These are phyloP conservation scores for Colletotrichum salicis DNA, from an alignment of 2,329 filamentous ascomycete genomes.

Conservation along the genomic window DNA sequence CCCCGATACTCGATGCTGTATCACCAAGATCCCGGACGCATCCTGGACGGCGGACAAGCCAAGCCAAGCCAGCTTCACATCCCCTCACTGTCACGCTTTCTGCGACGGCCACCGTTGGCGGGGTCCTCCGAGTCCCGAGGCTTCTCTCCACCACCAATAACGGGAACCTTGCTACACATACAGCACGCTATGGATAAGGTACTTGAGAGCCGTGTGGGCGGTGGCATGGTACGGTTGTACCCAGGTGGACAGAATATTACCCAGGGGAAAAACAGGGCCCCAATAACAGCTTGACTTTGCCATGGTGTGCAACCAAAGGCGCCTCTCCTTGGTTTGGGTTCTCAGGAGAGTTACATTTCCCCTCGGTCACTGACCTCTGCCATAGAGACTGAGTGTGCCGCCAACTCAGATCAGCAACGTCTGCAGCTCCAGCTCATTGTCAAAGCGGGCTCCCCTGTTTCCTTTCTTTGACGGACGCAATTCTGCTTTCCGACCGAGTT, in stretches of 20 bases:
- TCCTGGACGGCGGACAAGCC: background rate
- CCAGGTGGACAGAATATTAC: background rate
- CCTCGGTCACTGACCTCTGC: constrained; percentile 3
- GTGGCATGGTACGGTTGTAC: background rate
- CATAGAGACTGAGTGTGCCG: background rate
- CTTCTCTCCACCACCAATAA: background rate
- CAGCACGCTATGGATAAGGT: too few species aligned
- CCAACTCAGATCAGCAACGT: constrained; percentile 14
- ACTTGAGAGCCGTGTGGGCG: background rate
- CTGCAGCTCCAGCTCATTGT: constrained; percentile 7
- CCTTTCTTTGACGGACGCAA: background rate
- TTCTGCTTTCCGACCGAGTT: background rate
- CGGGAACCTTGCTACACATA: too few species aligned
- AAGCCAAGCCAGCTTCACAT: background rate
- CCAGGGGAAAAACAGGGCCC: background rate
- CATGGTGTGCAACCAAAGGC: background rate
- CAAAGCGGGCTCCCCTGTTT: constrained; percentile 23
- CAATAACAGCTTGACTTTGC: background rate
- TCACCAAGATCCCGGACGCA: constrained; percentile 9
- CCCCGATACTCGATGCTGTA: constrained; percentile 6
- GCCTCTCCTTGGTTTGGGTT: background rate
- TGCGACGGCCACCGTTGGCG: constrained; percentile 5
- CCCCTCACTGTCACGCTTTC: constrained; percentile 16
- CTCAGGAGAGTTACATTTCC: background rate
- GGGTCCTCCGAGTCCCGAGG: background rate